These are phyloP conservation scores for Aspergillus tubingensis DNA, from an alignment of 2,329 filamentous ascomycete genomes.

Conservation along the genomic window DNA sequence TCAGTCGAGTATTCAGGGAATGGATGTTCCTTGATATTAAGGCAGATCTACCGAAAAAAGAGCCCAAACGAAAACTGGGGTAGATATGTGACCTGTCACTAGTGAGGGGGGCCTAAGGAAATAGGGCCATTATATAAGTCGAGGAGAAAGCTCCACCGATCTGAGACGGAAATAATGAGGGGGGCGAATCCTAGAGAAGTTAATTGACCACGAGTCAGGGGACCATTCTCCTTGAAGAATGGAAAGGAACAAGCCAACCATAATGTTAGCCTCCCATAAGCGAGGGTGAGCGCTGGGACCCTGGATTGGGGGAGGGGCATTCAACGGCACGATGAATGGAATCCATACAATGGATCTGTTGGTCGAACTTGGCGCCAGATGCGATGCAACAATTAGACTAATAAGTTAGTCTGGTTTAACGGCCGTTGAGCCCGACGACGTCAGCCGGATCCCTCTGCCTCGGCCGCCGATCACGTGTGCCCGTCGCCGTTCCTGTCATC, in stretches of 20 bases:
- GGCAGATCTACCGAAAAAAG: background rate
- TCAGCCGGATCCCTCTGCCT: constrained; percentile 5
- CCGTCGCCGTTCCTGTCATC: constrained; percentile 5
- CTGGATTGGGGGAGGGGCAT: background rate
- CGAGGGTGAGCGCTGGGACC: background rate
- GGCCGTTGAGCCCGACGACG: constrained; percentile 1
- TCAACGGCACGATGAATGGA: background rate
- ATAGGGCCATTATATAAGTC: background rate
- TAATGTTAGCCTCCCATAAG: background rate
- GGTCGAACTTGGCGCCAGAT: background rate
- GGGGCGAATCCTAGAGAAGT: background rate
- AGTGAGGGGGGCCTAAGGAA: background rate
- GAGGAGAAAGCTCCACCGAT: background rate
- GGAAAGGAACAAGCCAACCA: background rate
- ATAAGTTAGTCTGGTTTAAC: background rate
- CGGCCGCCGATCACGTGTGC: constrained; percentile 12
- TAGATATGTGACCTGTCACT: background rate
- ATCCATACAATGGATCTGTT: background rate
- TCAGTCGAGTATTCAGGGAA: background rate
- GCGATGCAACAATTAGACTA: background rate
- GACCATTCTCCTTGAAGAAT: background rate
- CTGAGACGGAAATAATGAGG: background rate
- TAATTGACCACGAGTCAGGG: background rate
- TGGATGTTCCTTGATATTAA: background rate
- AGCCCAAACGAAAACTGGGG: background rate